Evolutionary conservation across 257 asterid species (phyloP).

Genomic region (Jaltomata sinuosa): DNA sequence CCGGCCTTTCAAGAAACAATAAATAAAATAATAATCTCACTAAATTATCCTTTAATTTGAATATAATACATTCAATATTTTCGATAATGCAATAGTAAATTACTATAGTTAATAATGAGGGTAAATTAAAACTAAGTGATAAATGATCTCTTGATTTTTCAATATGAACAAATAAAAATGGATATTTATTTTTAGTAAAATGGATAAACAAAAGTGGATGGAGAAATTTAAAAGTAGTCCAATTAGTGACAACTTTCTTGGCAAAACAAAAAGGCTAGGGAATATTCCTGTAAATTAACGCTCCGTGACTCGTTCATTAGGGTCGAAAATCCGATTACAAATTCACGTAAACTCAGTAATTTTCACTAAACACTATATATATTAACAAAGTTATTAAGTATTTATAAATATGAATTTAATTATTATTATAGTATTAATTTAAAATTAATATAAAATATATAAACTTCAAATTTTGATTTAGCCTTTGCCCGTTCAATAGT

Average conservation of each 20-base stretch:
- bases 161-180: neutral
- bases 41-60: fast-evolving
- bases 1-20: neutral
- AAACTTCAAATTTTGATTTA: neutral
- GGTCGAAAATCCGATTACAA: too few species aligned
- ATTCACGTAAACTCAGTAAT: neutral
- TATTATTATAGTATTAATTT: neutral
- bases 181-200: neutral
- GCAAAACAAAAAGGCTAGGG: neutral
- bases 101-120: neutral
- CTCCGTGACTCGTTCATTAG: neutral
- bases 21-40: neutral
- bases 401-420: neutral
- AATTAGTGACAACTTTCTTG: neutral
- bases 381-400: neutral
- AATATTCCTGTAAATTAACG: neutral
- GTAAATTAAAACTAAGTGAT: neutral
- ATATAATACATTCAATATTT: neutral
- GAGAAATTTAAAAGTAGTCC: neutral
- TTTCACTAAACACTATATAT: neutral
- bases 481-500: neutral
- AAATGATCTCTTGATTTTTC: neutral
- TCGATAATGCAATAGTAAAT: neutral
- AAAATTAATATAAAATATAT: neutral
- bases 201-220: neutral